Percentiles rank a stretch among this genome's conserved stretches.
Conservation (phyloP, 2,329 filamentous ascomycete genomes). For the Aspergillus piperis region DNA sequence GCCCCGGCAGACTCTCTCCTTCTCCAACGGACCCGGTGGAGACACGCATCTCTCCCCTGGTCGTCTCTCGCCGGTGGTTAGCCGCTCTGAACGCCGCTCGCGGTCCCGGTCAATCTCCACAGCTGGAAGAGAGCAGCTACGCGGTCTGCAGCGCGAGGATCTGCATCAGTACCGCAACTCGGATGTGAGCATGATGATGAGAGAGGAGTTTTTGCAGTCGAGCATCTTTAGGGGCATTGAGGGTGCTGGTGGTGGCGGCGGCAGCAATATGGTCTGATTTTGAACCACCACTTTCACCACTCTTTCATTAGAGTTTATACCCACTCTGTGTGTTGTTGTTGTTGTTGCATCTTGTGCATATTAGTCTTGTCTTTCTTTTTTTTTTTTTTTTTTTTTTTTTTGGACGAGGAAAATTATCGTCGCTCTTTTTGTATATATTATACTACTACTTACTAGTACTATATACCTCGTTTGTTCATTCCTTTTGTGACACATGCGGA, state of each 20-base stretch:
- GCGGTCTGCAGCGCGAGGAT: conserved; percentile 37
- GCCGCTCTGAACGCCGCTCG: conserved; percentile 16
- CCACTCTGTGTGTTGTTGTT: not conserved
- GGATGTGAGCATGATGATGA: conserved; percentile 39
- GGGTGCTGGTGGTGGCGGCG: not conserved
- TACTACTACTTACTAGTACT: not conserved
- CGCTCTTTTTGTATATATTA: not conserved
- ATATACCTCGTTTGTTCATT: not conserved
- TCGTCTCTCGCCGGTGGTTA: conserved; percentile 20
- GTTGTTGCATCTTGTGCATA: not conserved
- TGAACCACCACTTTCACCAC: too few relatives aligned
- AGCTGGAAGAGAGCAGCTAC: conserved; percentile 32
- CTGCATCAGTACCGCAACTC: conserved; percentile 40
- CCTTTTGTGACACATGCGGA: not conserved
- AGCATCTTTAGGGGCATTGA: conserved; percentile 23
- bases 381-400: too few relatives aligned
- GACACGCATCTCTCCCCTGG: conserved; percentile 21
- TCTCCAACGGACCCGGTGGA: conserved; percentile 1
- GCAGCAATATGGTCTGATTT: conserved; percentile 2
- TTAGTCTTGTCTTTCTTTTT: not conserved
- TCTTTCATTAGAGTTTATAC: not conserved
- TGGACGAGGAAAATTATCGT: not conserved
- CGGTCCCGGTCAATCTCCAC: conserved; percentile 29
- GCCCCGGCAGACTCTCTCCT: conserved; percentile 28
- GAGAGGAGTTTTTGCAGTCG: conserved; percentile 37